phyloP scores from a whole-genome alignment of 2,329 filamentous ascomycete species.

The Trichophyton verrucosum region DNA sequence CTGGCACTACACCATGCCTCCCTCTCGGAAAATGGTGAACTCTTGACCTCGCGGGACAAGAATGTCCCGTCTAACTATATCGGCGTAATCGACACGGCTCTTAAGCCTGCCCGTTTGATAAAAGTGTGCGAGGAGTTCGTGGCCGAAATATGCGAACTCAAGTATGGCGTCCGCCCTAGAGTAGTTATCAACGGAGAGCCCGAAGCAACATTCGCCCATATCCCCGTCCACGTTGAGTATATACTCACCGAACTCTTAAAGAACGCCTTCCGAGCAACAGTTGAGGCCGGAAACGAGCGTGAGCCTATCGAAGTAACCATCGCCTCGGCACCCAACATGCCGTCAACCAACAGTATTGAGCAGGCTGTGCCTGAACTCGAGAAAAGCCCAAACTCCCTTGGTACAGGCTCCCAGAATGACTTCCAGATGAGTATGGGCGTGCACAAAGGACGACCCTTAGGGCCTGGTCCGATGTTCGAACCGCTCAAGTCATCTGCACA shows the following conservation, averaged over 20 bases:
- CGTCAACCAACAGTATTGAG: slow-evolving; percentile 19
- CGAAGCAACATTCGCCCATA: slow-evolving; percentile 79
- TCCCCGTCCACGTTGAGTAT: slow-evolving; percentile 94
- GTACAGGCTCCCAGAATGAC: slow-evolving; percentile 17
- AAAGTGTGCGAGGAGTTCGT: slow-evolving; percentile 81
- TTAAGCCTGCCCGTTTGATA: slow-evolving; percentile 70
- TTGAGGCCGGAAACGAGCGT: slow-evolving; percentile 66
- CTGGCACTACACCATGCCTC: slow-evolving; percentile 72
- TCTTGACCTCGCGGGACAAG: slow-evolving; percentile 6
- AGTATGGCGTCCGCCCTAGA: slow-evolving; percentile 76
- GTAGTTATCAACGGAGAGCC: slow-evolving; percentile 75
- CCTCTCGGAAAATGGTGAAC: slow-evolving; percentile 49
- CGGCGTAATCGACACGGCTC: slow-evolving; percentile 84
- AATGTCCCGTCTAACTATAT: slow-evolving; percentile 53
- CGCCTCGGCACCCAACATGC: slow-evolving; percentile 51
- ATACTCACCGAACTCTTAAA: slow-evolving; percentile 94
- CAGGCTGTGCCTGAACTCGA: slow-evolving; percentile 34
- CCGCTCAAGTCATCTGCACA: slow-evolving; percentile 42
- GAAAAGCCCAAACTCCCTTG: slow-evolving; percentile 18
- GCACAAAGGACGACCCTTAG: slow-evolving; percentile 13
- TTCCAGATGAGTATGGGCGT: slow-evolving; percentile 23
- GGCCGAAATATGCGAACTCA: slow-evolving; percentile 89
- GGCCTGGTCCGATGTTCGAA: slow-evolving; percentile 20
- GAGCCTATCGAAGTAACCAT: slow-evolving; percentile 89
- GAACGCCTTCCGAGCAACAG: slow-evolving; percentile 87